Conservation (phyloP, 75 land plant genomes). For the Sequoiadendron giganteum region DNA sequence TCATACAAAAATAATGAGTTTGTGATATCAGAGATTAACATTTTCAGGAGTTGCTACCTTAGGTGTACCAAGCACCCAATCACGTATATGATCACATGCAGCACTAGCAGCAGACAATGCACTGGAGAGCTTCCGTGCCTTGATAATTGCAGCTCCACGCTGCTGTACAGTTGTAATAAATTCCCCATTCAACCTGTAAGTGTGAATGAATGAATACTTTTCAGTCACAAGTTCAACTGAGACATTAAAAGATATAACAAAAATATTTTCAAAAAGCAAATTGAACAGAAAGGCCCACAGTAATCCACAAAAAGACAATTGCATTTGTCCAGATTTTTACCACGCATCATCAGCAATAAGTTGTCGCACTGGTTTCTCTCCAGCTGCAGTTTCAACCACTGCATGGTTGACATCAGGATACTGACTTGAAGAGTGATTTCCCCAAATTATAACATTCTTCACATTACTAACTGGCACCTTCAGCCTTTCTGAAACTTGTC, state of each 20-base stretch:
- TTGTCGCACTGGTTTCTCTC: conserved; percentile 45
- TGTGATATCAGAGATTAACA: neutral
- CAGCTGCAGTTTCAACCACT: conserved; percentile 31
- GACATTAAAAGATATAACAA: neutral
- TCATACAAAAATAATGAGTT: neutral
- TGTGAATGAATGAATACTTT: neutral
- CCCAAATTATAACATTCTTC: conserved; percentile 80
- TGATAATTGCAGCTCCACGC: conserved; percentile 92
- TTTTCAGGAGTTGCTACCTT: conserved; percentile 40
- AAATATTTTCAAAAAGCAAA: neutral
- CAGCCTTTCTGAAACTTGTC: conserved; percentile 59
- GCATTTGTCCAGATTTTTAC: conserved; percentile 19
- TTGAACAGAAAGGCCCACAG: neutral
- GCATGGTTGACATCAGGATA: conserved; percentile 79
- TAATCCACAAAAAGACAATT: neutral
- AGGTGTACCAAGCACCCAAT: conserved; percentile 95
- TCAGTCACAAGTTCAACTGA: neutral
- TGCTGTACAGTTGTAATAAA: conserved; percentile 86
- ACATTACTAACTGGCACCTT: conserved; percentile 46
- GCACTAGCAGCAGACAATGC: conserved; percentile 97
- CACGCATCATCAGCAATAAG: conserved; percentile 63
- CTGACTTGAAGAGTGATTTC: conserved; percentile 75
- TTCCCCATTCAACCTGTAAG: conserved; percentile 68
- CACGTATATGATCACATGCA: conserved; percentile 94
- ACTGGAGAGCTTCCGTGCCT: conserved; percentile 89